These are phyloP conservation scores for Botrytis elliptica DNA, from an alignment of 2,329 filamentous ascomycete genomes.

Conservation along the genomic window DNA sequence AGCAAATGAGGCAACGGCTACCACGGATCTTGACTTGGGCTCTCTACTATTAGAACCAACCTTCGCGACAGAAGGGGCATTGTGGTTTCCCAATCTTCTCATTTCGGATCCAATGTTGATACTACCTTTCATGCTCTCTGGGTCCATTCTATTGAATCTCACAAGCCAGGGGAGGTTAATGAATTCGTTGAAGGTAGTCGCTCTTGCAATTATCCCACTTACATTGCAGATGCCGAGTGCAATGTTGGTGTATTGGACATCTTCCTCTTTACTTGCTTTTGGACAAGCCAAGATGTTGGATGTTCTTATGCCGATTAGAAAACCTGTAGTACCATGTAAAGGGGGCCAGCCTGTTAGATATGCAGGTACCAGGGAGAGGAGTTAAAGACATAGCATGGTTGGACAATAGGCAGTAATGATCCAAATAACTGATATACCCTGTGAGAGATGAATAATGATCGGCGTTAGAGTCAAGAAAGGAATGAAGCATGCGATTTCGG, in stretches of 20 bases:
- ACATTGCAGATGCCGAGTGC: constrained; percentile 45
- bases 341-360: constrained; percentile 3
- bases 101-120: constrained; percentile 50
- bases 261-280: constrained; percentile 44
- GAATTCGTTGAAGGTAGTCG: constrained; percentile 40
- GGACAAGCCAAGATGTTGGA: constrained; percentile 43
- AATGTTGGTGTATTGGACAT: constrained; percentile 51
- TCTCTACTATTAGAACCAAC: constrained; percentile 30
- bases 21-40: background rate
- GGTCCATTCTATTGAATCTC: constrained; percentile 50
- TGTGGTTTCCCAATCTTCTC: constrained; percentile 60
- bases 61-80: constrained; percentile 54
- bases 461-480: constrained; percentile 10
- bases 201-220: constrained; percentile 43
- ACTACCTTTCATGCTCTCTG: constrained; percentile 50
- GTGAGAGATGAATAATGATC: constrained; percentile 15
- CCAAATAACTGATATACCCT: constrained; percentile 12
- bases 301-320: constrained; percentile 41
- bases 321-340: constrained; percentile 38
- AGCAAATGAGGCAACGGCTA: background rate
- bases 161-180: constrained; percentile 30
- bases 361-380: background rate
- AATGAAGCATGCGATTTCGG: constrained; percentile 4
- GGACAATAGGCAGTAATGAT: background rate
- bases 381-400: background rate